Conservation (phyloP, 2,329 filamentous ascomycete species). For the Fusarium circinatum region DNA sequence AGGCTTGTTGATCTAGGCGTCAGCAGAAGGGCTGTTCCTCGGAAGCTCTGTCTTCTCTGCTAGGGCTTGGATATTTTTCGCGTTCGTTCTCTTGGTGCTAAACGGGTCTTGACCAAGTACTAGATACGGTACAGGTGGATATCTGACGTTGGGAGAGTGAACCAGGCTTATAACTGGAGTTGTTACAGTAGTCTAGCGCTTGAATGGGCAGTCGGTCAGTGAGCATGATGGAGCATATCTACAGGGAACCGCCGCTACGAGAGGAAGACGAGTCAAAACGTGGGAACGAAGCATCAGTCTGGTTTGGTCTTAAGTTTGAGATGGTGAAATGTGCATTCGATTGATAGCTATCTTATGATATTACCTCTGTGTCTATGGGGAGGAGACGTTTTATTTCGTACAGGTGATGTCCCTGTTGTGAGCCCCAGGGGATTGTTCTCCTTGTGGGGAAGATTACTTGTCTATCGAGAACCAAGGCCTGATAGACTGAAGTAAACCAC, state of each 20-base stretch:
- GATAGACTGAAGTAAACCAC: too few species aligned
- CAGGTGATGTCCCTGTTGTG: rapidly evolving
- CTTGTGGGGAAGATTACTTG: rapidly evolving
- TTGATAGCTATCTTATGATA: background rate
- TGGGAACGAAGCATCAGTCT: background rate
- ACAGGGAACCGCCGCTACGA: too few species aligned
- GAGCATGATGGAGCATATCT: background rate
- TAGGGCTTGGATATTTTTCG: too few species aligned
- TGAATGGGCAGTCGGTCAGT: too few species aligned
- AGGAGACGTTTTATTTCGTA: background rate
- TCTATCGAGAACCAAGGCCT: background rate
- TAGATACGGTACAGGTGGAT: rapidly evolving
- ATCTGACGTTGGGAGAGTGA: too few species aligned
- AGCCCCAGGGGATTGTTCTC: background rate
- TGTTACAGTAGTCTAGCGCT: too few species aligned
- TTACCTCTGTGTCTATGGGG: background rate
- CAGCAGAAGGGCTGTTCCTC: too few species aligned
- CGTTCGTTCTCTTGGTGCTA: too few species aligned
- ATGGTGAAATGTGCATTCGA: background rate
- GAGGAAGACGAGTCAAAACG: background rate
- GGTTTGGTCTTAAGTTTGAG: rapidly evolving
- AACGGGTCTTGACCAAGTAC: too few species aligned
- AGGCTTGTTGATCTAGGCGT: rapidly evolving
- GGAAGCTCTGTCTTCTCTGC: rapidly evolving
- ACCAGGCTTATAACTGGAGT: rapidly evolving